Evolutionary conservation across 2,329 filamentous ascomycete genomes (phyloP).

Genomic region (Camptophora hylomeconis): DNA sequence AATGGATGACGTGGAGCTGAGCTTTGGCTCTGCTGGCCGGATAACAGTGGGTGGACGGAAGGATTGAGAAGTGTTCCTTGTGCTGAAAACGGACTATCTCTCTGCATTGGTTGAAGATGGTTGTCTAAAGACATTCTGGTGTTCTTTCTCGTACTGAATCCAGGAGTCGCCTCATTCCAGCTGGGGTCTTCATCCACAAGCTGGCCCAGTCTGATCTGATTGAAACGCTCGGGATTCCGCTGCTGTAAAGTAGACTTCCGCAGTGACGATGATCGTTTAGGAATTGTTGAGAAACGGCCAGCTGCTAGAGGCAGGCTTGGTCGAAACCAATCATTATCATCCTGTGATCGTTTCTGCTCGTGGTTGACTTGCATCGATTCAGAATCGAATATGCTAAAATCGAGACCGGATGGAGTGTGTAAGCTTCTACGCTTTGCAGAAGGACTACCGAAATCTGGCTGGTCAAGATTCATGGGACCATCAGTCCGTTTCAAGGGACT

Average conservation of each 20-base stretch:
- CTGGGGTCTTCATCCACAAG: constrained; percentile 33
- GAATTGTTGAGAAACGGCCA: constrained; percentile 38
- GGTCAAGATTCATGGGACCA: constrained; percentile 69
- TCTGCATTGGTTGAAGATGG: constrained; percentile 51
- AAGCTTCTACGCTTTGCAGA: constrained; percentile 83
- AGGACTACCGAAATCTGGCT: constrained; percentile 65
- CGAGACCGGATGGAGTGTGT: constrained; percentile 54
- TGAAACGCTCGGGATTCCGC: constrained; percentile 57
- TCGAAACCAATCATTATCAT: constrained; percentile 20
- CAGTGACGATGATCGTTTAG: constrained; percentile 61
- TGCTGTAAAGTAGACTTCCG: constrained; percentile 82
- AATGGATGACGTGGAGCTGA: constrained; percentile 56
- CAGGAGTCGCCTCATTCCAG: constrained; percentile 33
- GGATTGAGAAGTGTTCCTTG: constrained; percentile 40
- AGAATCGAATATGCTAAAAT: constrained; percentile 65
- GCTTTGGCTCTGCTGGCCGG: constrained; percentile 20
- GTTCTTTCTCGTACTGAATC: constrained; percentile 43
- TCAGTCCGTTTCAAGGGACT: constrained; percentile 90
- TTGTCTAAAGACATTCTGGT: constrained; percentile 70
- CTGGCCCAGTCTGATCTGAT: constrained; percentile 28
- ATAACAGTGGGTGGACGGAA: constrained; percentile 38
- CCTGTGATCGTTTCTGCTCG: constrained; percentile 18
- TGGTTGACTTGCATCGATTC: constrained; percentile 19
- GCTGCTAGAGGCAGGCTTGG: constrained; percentile 18
- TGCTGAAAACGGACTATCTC: constrained; percentile 52